phyloP scores from a whole-genome alignment of 805 yeast genomes.

The Spencermartinsiella europaea region DNA sequence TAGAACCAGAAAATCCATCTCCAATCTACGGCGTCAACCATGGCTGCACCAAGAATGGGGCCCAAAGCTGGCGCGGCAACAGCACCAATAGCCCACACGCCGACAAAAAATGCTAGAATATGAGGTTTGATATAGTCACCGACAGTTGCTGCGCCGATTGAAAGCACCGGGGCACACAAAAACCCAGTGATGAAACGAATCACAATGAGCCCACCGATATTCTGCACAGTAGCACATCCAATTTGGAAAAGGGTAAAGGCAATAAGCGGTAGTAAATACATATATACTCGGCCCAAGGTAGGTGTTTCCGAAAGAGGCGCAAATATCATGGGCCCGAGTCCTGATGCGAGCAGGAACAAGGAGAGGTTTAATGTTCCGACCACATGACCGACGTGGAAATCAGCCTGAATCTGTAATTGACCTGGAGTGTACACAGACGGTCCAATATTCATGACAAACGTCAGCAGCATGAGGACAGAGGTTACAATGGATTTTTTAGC shows the following conservation, averaged over 20 bases:
- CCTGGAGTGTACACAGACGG: slow-evolving; percentile 58
- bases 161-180: slow-evolving; percentile 50
- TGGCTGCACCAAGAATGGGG: slow-evolving; percentile 51
- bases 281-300: slow-evolving; percentile 41
- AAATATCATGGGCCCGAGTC: slow-evolving; percentile 59
- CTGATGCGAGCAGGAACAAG: slow-evolving; percentile 58
- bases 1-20: slow-evolving; percentile 51
- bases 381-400: slow-evolving; percentile 43
- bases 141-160: slow-evolving; percentile 55
- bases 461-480: slow-evolving; percentile 39
- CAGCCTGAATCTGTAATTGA: slow-evolving; percentile 34
- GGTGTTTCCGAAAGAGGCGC: slow-evolving; percentile 54
- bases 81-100: slow-evolving; percentile 50
- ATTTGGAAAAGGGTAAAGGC: slow-evolving; percentile 49
- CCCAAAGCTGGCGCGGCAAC: slow-evolving; percentile 53
- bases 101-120: slow-evolving; percentile 42
- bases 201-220: slow-evolving; percentile 47
- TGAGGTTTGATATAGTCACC: slow-evolving; percentile 41
- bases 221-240: slow-evolving; percentile 48
- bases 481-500: slow-evolving; percentile 38
- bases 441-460: slow-evolving; percentile 52
- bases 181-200: slow-evolving; percentile 53
- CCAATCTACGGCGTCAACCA: slow-evolving; percentile 45
- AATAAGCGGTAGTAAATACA: slow-evolving; percentile 43
- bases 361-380: slow-evolving; percentile 51